Conservation (phyloP, 1,284 basidiomycete genomes). For the Prillingera fragicola region DNA sequence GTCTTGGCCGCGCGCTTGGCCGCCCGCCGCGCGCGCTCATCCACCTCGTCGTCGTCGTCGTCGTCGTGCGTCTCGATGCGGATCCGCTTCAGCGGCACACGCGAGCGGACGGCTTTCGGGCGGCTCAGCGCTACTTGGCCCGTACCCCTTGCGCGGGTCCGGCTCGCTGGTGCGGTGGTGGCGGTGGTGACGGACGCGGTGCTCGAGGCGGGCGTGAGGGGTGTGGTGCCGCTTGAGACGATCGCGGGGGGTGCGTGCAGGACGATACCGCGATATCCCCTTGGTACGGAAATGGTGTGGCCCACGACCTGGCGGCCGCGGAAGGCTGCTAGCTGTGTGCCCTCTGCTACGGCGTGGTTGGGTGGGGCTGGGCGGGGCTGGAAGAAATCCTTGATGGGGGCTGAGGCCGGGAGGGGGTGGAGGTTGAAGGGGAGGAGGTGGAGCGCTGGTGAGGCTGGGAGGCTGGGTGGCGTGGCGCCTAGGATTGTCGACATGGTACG, state of each 20-base stretch:
- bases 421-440: constrained; percentile 42
- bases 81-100: constrained; percentile 18
- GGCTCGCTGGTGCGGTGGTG: constrained; percentile 2
- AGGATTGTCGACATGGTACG: constrained; percentile 12
- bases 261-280: constrained; percentile 32
- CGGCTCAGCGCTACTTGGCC: constrained; percentile 36
- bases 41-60: constrained; percentile 24
- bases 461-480: background rate
- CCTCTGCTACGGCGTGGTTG: constrained; percentile 3
- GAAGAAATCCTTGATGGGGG: constrained; percentile 28
- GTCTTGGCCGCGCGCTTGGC: background rate
- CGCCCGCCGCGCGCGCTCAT: background rate
- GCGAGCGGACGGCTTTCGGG: constrained; percentile 18
- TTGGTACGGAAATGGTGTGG: constrained; percentile 30
- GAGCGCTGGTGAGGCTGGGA: constrained; percentile 12
- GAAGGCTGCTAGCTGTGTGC: constrained; percentile 29
- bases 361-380: constrained; percentile 26
- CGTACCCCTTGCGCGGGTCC: constrained; percentile 23
- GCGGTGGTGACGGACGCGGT: constrained; percentile 3
- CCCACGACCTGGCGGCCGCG: constrained; percentile 36
- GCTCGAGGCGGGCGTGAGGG: constrained; percentile 13
- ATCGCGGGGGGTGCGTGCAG: constrained; percentile 10
- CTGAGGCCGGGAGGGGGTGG: constrained; percentile 13
- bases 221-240: background rate
- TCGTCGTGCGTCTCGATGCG: constrained; percentile 33